Evolutionary conservation across 495 filamentous ascomycete genomes (phyloP).

Genomic region (Venustampulla echinocandica): DNA sequence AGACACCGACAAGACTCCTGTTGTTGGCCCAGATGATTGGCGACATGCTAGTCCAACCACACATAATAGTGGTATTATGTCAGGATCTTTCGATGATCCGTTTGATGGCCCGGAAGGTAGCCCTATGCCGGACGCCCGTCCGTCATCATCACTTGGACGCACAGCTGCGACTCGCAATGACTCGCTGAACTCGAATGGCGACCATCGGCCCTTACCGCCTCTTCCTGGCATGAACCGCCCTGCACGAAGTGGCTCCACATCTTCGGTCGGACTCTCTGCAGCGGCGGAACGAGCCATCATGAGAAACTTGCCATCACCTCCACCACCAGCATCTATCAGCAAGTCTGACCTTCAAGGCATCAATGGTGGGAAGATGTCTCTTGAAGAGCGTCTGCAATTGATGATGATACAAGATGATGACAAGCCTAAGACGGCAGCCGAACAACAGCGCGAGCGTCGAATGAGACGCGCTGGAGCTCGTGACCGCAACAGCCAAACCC

Average conservation of each 20-base stretch:
- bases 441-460: constrained; percentile 52
- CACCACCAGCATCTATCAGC: constrained; percentile 49
- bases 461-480: constrained; percentile 46
- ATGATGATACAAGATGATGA: constrained; percentile 69
- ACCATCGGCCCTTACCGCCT: constrained; percentile 68
- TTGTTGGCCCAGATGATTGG: constrained; percentile 95
- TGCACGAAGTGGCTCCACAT: constrained; percentile 31
- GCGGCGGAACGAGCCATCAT: constrained; percentile 58
- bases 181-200: constrained; percentile 62
- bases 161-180: constrained; percentile 37
- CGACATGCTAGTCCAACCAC: constrained; percentile 60
- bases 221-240: constrained; percentile 45
- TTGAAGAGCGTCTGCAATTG: constrained; percentile 72
- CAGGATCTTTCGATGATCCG: constrained; percentile 55
- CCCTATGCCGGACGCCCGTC: constrained; percentile 43
- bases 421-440: constrained; percentile 39
- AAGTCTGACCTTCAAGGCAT: constrained; percentile 66
- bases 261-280: constrained; percentile 42
- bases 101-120: constrained; percentile 57
- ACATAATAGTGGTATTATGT: constrained; percentile 31
- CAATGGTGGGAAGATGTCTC: constrained; percentile 58
- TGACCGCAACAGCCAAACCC: constrained; percentile 37
- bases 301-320: constrained; percentile 56
- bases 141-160: constrained; percentile 32
- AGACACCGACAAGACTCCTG: constrained; percentile 92